phyloP scores from a whole-genome alignment of 352 stramenopile species.

The Phytopythium sindhum region DNA sequence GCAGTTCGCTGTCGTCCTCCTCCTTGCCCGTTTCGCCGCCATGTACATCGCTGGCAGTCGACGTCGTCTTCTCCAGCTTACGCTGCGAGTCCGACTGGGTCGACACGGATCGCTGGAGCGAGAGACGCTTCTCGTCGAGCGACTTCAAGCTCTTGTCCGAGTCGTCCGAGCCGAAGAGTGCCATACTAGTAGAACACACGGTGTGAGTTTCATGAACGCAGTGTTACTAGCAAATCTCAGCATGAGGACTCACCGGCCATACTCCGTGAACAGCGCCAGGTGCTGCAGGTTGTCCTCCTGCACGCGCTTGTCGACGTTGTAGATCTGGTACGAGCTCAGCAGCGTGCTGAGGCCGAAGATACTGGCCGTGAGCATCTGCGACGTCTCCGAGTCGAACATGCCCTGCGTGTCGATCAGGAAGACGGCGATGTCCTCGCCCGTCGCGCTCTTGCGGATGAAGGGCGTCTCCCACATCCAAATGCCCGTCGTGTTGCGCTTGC shows the following conservation, averaged over 20 bases:
- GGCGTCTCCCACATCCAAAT: constrained; percentile 99
- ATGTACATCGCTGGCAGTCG: constrained; percentile 26
- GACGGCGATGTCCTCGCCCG: constrained; percentile 90
- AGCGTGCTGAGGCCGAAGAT: constrained; percentile 99
- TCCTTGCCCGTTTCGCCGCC: constrained; percentile 21
- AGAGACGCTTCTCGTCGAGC: constrained; percentile 12
- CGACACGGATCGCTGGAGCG: constrained; percentile 19
- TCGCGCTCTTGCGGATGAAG: constrained; percentile 91
- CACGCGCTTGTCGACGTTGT: constrained; percentile 99
- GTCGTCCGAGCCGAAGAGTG: constrained; percentile 53
- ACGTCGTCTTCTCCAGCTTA: constrained; percentile 39
- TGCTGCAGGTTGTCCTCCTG: constrained; percentile 99
- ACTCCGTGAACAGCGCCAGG: constrained; percentile 99
- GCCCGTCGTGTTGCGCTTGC: constrained; percentile 97
- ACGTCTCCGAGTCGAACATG: constrained; percentile 99
- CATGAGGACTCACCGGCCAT: constrained; percentile 77
- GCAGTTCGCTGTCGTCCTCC: constrained; percentile 27
- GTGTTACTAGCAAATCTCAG: constrained; percentile 17
- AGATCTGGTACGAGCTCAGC: constrained; percentile 97
- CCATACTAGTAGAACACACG: constrained; percentile 42
- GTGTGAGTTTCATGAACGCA: background rate
- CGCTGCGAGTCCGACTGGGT: constrained; percentile 11
- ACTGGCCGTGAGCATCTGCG: constrained; percentile 96
- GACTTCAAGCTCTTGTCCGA: constrained; percentile 9
- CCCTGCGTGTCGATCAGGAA: constrained; percentile 99